Percentiles rank a stretch among this genome's conserved stretches.
These are phyloP conservation scores for Penicillium arizonense DNA, from an alignment of 495 filamentous ascomycete genomes.

Conservation along the genomic window DNA sequence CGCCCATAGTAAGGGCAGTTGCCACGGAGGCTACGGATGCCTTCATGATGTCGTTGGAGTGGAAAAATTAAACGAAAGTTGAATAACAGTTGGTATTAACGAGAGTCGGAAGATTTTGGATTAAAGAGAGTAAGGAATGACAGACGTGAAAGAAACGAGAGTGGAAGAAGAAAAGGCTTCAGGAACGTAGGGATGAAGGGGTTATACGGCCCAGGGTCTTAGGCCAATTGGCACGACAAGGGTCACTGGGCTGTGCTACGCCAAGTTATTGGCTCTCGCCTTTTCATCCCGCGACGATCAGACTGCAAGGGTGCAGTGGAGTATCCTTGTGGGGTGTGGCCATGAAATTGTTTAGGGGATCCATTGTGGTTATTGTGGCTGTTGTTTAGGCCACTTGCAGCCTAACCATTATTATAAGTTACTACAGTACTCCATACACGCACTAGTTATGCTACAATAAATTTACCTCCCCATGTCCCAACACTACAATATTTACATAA, in stretches of 20 bases:
- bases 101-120: constrained; percentile 15
- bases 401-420: too few species aligned
- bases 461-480: too few species aligned
- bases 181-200: constrained; percentile 31
- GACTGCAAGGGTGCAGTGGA: constrained; percentile 11
- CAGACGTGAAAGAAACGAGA: constrained; percentile 25
- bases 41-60: constrained; percentile 50
- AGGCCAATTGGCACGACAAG: background rate
- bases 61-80: constrained; percentile 9
- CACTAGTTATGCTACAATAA: too few species aligned
- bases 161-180: constrained; percentile 29
- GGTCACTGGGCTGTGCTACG: constrained; percentile 5
- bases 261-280: constrained; percentile 3
- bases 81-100: constrained; percentile 7
- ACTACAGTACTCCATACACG: too few species aligned
- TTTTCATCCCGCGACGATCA: constrained; percentile 11
- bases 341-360: background rate
- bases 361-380: too few species aligned
- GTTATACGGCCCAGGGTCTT: background rate
- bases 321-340: background rate
- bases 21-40: constrained; percentile 53
- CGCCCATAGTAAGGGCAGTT: constrained; percentile 49
- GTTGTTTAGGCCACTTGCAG: too few species aligned
- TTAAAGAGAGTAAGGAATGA: constrained; percentile 13
- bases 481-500: background rate